A percentile compares a stretch with the other conserved stretches of the same genome.
phyloP scores from a whole-genome alignment of 1,139 yeast species.

The Entelexis sorbosivorans region DNA sequence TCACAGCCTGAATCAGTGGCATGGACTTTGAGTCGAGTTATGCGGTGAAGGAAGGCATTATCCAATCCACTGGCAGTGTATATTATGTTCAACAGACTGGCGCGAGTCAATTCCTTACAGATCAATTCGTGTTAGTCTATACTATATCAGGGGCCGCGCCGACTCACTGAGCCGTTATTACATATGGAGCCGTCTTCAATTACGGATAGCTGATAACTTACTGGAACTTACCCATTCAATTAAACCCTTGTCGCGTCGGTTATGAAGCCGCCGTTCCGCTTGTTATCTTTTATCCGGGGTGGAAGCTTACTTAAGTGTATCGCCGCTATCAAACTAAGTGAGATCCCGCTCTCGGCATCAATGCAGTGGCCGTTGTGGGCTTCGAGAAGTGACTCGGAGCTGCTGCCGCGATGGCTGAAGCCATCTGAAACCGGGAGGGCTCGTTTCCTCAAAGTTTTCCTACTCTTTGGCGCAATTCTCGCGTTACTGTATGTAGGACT shows the following conservation, averaged over 20 bases:
- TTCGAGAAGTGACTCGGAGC: not conserved
- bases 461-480: not conserved
- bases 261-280: not conserved
- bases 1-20: no score
- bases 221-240: no score
- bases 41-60: no score
- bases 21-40: no score
- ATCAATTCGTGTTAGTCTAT: no score
- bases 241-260: not conserved
- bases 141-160: no score
- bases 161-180: no score
- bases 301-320: not conserved
- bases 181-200: no score
- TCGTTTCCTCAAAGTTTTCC: not conserved
- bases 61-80: no score
- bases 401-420: not conserved
- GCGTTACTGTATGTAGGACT: not conserved
- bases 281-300: not conserved
- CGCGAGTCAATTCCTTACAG: no score
- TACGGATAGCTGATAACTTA: no score
- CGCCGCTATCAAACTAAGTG: not conserved
- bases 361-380: constrained; percentile 2
- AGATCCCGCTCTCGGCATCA: not conserved
- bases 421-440: not conserved
- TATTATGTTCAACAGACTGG: no score